These are phyloP conservation scores for Cercospora sojina DNA, from an alignment of 2,329 filamentous ascomycete species.

Conservation along the genomic window DNA sequence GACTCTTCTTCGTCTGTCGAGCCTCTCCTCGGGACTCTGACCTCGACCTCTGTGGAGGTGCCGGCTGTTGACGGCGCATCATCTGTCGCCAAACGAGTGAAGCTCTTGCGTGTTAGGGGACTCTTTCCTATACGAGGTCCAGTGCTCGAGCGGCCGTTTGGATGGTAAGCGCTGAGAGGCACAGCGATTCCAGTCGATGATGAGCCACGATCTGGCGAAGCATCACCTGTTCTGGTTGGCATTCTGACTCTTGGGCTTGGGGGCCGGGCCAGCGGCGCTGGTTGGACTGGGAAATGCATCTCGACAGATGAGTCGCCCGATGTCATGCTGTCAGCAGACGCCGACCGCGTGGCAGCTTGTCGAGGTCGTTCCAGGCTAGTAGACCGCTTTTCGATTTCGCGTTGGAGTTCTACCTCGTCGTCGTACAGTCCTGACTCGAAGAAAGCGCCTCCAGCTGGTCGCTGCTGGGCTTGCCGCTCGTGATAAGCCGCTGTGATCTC, in stretches of 20 bases:
- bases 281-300: slow-evolving; percentile 22
- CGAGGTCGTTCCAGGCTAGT: slow-evolving; percentile 1
- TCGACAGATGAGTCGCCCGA: slow-evolving; percentile 21
- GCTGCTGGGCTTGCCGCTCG: slow-evolving; percentile 58
- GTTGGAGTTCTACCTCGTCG: background rate
- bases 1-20: slow-evolving; percentile 16
- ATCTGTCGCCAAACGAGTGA: slow-evolving; percentile 31
- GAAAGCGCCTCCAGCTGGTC: slow-evolving; percentile 46
- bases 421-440: slow-evolving; percentile 40
- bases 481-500: slow-evolving; percentile 74
- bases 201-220: background rate
- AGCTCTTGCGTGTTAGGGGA: slow-evolving; percentile 49
- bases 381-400: slow-evolving; percentile 6
- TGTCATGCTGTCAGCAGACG: slow-evolving; percentile 18
- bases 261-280: background rate
- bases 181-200: background rate
- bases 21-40: slow-evolving; percentile 22
- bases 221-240: slow-evolving; percentile 15
- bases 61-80: slow-evolving; percentile 24
- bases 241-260: slow-evolving; percentile 3
- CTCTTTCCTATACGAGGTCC: slow-evolving; percentile 42
- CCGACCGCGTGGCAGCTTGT: slow-evolving; percentile 2
- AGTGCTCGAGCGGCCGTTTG: slow-evolving; percentile 14
- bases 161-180: slow-evolving; percentile 14
- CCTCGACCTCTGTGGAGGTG: slow-evolving; percentile 23